Base-by-base conservation (phyloP, 768 basidiomycete species). In the Lanmaoa pseudosensibilis region DNA sequence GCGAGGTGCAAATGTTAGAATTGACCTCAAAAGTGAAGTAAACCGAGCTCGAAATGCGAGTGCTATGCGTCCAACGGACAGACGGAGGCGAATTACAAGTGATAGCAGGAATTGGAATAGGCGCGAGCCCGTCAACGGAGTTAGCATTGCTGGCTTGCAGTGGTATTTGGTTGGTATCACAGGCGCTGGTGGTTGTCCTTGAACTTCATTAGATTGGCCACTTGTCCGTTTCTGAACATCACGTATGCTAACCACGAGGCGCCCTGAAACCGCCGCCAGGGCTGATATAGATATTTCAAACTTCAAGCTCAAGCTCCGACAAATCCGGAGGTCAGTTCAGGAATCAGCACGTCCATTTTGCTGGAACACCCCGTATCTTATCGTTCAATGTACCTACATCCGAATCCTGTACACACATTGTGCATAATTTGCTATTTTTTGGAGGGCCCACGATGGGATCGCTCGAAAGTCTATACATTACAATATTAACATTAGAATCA, bases 91-190 rank as follows among this genome's bases (percentile, higher is more conserved):
- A 52, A 23, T 10, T 32, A 54, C 41, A 5, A 64, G 59, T 5
- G 36, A 62, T n/a, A 57, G 21, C 1, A 65, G 33, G 21, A 36
- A 50, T 15, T 47, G 59, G 13, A 53, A 30, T 9, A 45, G 37
- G 27, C 30, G 32, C 11, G 37, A 50, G 25, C 21, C 41, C 38
- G 44, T 46, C 12, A 30, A 16, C 3, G 6, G n/a, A n/a, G n/a
- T 37, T 25, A 38, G 30, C 63, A 54, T 57, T 13, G 32, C 23
- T 19, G 19, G 15, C 9, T 32, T 27, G 27, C 3, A 21, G n/a
- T 45, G 18, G 45, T 54, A 9, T 52, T 12, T 15, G 5, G 16
- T n/a, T 33, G 38, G 53, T 41, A 15, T 25, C 8, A 19, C 38
- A 25, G 25, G 46, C 30, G 37, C 30, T 30, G 4, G 33, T n/a